Evolutionary conservation across 2,329 filamentous ascomycete species (phyloP), one percentile per base, ranked within the genome.

Genomic region (Aureobasidium lini): DNA sequence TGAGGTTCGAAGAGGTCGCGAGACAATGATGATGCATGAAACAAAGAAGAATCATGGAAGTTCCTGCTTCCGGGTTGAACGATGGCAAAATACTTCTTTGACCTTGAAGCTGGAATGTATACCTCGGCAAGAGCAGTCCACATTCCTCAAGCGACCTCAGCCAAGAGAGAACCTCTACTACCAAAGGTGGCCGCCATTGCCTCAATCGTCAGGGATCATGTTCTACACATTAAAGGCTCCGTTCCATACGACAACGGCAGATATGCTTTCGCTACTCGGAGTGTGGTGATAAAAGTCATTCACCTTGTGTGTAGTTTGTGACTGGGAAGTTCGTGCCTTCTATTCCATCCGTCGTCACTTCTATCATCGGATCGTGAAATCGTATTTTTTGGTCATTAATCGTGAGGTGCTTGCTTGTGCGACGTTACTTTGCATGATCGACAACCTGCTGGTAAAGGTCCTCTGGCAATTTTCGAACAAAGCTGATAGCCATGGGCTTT

Each of bases 381-480:
- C 56, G 43, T 49, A 10, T 9, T 57, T 18, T 18, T 57, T 44
- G 36, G 29, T 36, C 43, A n/a, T 58, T 18, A 47, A 28, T 58
- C 44, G 34, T 48, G 18, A 49, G 16, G 29, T 32, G 9, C 39
- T 47, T 13, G 16, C 6, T 28, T 13, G 32, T 8, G 8, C 10
- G n/a, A 40, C 9, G 9, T 80, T 73, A 92, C 68, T 87, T 88
- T 6, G 93, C 93, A 72, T 99, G 94, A 42, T 82, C 80, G 54
- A 96, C 86, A 68, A 99, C 90, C 71, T 96, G 90, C 53, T 88
- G 85, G 70, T 96, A 99, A 49, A 97, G 80, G 65, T 95, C 88
- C 63, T 91, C 85, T 1, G 94, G 93, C 58, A 99, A 91, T 78
- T 92, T 94, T 66, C 87, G 86, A 60, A 95, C 88, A 67, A 96